These are phyloP conservation scores for Epichloe elymi DNA, from an alignment of 2,329 filamentous ascomycete species.

Conservation along the genomic window DNA sequence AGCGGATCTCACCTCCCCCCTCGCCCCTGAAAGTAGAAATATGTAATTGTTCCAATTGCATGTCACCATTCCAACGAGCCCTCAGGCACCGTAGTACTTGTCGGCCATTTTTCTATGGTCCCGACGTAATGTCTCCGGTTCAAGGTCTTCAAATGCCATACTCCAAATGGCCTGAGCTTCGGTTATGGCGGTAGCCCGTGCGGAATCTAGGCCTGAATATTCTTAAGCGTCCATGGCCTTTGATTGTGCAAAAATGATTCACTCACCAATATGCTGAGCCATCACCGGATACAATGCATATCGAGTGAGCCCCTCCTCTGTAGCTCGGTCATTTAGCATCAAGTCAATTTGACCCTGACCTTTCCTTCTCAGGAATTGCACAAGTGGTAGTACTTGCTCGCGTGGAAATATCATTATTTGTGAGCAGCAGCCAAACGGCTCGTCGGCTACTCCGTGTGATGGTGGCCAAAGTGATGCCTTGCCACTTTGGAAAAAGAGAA, in stretches of 20 bases:
- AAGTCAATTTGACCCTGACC: background rate
- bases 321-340: background rate
- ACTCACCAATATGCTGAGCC: background rate
- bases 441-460: background rate
- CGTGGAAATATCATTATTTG: background rate
- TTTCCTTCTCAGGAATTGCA: background rate
- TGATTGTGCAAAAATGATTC: background rate
- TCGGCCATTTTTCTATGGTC: background rate
- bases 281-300: background rate
- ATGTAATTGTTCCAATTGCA: no score
- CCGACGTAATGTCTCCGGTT: background rate
- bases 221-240: background rate
- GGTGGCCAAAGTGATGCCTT: background rate
- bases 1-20: no score
- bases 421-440: constrained; percentile 1
- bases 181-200: background rate
- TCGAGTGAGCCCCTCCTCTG: background rate
- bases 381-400: background rate
- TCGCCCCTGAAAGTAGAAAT: no score
- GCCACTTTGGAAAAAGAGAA: background rate
- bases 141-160: background rate
- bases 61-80: background rate
- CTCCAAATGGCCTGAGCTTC: constrained; percentile 1
- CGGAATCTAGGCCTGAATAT: background rate
- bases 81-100: background rate